phyloP scores from a whole-genome alignment of 768 basidiomycete species.

The Guyanaporus albipodus region DNA sequence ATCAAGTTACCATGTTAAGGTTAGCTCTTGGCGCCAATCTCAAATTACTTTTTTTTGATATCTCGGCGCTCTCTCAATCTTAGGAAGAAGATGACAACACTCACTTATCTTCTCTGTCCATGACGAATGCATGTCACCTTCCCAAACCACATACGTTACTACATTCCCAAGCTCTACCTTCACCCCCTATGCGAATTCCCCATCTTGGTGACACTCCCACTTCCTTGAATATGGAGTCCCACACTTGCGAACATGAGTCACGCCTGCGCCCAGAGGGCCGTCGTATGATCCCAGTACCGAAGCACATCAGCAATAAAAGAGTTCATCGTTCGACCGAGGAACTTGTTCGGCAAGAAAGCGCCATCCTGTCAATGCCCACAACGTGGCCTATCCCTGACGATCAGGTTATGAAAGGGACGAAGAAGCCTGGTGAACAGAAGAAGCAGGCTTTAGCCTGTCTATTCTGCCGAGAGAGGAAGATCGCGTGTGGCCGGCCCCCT shows the following conservation, averaged over 20 bases:
- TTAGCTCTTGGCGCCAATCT: constrained; percentile 29
- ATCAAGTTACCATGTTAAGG: constrained; percentile 28
- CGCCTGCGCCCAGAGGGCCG: constrained; percentile 26
- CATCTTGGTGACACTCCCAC: constrained; percentile 9
- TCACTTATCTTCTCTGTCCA: constrained; percentile 17
- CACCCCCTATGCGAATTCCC: constrained; percentile 14
- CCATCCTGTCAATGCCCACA: constrained; percentile 21
- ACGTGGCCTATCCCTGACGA: constrained; percentile 35
- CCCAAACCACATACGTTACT: constrained; percentile 23
- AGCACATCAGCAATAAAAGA: constrained; percentile 25
- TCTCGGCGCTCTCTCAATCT: constrained; percentile 20
- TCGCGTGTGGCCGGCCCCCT: constrained; percentile 44
- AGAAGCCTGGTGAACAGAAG: constrained; percentile 37
- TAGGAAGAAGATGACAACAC: constrained; percentile 26
- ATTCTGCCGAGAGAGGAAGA: constrained; percentile 49
- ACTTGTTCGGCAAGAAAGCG: constrained; percentile 27
- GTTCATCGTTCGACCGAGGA: constrained; percentile 28
- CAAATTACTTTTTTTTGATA: constrained; percentile 23
- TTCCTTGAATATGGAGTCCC: constrained; percentile 15
- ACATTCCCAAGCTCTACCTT: constrained; percentile 19
- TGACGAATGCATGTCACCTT: constrained; percentile 18
- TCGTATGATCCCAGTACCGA: constrained; percentile 15
- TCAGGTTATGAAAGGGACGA: constrained; percentile 28
- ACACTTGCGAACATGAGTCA: constrained; percentile 16
- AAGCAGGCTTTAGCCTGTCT: constrained; percentile 46